These are phyloP conservation scores for Fraxinus nigra DNA, from an alignment of 305 asterid genomes.

Conservation along the genomic window DNA sequence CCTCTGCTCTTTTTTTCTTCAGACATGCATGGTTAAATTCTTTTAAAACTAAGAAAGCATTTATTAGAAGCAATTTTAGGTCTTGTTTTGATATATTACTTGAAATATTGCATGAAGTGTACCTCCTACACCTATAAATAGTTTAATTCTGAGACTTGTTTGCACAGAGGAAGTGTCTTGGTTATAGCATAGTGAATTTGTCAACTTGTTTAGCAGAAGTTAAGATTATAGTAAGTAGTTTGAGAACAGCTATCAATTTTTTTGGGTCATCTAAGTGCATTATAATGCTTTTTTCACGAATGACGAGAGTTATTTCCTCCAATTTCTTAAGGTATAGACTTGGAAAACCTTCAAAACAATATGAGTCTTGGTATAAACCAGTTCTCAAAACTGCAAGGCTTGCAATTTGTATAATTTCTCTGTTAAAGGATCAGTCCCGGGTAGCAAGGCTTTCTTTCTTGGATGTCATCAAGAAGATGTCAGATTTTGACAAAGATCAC, in stretches of 20 bases:
- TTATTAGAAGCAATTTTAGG: neutral
- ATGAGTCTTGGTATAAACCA: constrained; percentile 87
- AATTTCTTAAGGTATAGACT: constrained; percentile 80
- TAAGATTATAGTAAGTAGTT: constrained; percentile 4
- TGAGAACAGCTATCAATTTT: neutral
- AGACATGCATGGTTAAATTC: neutral
- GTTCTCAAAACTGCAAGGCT: constrained; percentile 79
- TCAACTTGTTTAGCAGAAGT: neutral
- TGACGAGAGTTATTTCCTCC: constrained; percentile 19
- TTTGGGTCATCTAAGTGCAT: constrained; percentile 1
- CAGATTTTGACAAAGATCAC: constrained; percentile 55
- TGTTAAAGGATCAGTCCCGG: constrained; percentile 78
- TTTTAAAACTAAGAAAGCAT: neutral
- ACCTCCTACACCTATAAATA: neutral
- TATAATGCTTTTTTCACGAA: constrained; percentile 5
- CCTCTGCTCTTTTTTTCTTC: neutral
- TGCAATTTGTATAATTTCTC: constrained; percentile 68
- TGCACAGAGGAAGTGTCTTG: constrained; percentile 8
- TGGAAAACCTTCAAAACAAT: constrained; percentile 88
- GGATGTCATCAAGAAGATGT: constrained; percentile 73
- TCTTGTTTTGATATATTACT: neutral
- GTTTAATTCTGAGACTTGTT: constrained; percentile 7
- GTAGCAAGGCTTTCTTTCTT: constrained; percentile 78
- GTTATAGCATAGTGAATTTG: neutral
- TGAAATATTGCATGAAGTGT: neutral